Conservation (phyloP, 805 yeast species). For the Geotrichum ghanense region DNA sequence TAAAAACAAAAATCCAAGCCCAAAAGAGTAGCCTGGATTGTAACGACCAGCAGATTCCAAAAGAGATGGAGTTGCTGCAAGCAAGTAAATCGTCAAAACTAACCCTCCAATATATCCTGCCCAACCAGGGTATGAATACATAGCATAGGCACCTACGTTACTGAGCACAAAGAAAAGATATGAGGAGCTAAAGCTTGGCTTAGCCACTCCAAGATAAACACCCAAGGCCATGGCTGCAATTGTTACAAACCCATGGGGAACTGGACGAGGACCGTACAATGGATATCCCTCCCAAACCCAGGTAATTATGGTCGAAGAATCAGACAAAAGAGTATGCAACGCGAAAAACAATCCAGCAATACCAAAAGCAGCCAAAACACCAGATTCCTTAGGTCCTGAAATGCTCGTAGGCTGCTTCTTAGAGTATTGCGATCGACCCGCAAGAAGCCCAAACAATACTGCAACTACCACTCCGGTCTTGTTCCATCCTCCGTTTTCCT, state of each 20-base stretch:
- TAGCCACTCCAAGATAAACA: constrained; percentile 32
- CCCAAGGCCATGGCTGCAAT: constrained; percentile 52
- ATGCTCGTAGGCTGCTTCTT: constrained; percentile 15
- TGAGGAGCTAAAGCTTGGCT: constrained; percentile 20
- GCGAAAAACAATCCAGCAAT: constrained; percentile 69
- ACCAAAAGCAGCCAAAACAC: constrained; percentile 46
- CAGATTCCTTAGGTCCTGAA: constrained; percentile 13
- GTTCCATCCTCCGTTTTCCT: constrained; percentile 78
- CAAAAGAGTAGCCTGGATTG: constrained; percentile 38
- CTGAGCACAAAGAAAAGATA: constrained; percentile 33
- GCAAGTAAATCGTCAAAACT: constrained; percentile 46
- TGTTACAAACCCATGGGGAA: constrained; percentile 63
- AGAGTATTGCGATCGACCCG: constrained; percentile 31
- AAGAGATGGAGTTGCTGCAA: constrained; percentile 48
- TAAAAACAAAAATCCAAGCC: constrained; percentile 34
- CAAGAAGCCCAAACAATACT: constrained; percentile 46
- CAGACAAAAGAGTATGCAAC: constrained; percentile 64
- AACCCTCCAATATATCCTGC: constrained; percentile 65
- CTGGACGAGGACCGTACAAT: constrained; percentile 73
- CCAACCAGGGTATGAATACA: constrained; percentile 55
- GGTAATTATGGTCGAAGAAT: constrained; percentile 72
- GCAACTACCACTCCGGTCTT: constrained; percentile 57
- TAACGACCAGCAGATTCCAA: constrained; percentile 46
- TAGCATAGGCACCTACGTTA: constrained; percentile 36
- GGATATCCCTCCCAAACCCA: constrained; percentile 98